A percentile compares a stretch with the other conserved stretches of the same genome.
Evolutionary conservation across 2,329 filamentous ascomycete genomes (phyloP).

Genomic region (Alternaria triticina): DNA sequence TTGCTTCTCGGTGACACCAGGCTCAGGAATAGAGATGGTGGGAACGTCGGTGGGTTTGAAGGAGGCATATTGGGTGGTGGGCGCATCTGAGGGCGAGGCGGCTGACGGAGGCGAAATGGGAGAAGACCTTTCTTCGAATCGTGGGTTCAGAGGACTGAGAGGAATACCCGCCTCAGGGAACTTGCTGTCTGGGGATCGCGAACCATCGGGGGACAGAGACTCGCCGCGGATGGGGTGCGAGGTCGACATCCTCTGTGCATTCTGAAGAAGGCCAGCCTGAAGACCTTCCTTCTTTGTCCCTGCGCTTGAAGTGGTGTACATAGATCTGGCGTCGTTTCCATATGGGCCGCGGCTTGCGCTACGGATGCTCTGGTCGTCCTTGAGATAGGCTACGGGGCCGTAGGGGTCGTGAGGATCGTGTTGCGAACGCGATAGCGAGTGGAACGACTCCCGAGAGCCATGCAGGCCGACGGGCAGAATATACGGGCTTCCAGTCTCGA

Average conservation of each 20-base stretch:
- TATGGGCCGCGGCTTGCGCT: constrained; percentile 31
- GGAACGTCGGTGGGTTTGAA: constrained; percentile 44
- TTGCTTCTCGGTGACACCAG: constrained; percentile 27
- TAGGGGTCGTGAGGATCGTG: constrained; percentile 84
- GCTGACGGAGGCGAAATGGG: constrained; percentile 10
- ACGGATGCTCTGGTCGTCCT: constrained; percentile 49
- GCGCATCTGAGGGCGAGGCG: constrained; percentile 14
- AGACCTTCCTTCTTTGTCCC: constrained; percentile 55
- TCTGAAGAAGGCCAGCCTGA: constrained; percentile 59
- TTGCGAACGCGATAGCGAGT: constrained; percentile 80
- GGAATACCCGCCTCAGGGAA: constrained; percentile 41
- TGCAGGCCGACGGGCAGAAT: constrained; percentile 85
- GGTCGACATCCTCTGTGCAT: constrained; percentile 65
- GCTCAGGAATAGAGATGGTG: constrained; percentile 31
- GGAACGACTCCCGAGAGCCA: constrained; percentile 81
- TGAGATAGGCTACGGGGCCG: constrained; percentile 67
- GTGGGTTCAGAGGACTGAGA: constrained; percentile 41
- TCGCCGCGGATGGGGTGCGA: constrained; percentile 56
- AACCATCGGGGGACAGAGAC: constrained; percentile 44
- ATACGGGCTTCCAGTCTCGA: constrained; percentile 80
- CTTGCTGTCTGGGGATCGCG: constrained; percentile 40
- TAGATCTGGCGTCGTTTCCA: constrained; percentile 54
- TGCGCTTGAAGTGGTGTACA: constrained; percentile 59
- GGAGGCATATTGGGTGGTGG: constrained; percentile 42
- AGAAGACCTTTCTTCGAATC: constrained; percentile 20